Evolutionary conservation across 1,284 basidiomycete genomes (phyloP), one percentile per base, ranked within the genome.

Genomic region (Ganoderma boninense): DNA sequence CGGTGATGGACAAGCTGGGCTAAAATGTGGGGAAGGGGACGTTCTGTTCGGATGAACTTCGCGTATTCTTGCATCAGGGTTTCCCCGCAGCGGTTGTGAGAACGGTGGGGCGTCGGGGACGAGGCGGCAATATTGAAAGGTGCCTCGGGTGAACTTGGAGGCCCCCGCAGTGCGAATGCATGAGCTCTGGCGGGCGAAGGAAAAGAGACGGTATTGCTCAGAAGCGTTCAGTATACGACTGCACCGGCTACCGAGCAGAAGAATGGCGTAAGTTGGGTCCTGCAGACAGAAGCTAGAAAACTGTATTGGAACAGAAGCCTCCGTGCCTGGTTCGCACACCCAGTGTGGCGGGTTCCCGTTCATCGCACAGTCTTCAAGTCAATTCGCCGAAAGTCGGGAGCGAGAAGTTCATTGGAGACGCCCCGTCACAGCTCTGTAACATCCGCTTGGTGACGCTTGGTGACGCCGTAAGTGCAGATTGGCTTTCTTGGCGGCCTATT

Each of bases 41-140:
- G 62, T 26, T 52, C 56, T 29, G 67, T 43, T 69, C 68, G 68
- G 68, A 18, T 26, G 64, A 69, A 65, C 63, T 64, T 69, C 68
- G 68, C 49, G n/a, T 29, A 26, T 42, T 62, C 14, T 26, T 62
- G 35, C 49, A 14, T 52, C 49, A 56, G 42, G 62, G 57, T 49
- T 64, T 62, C 62, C 38, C 62, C 63, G 56, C 61, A 43, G 64
- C 62, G 26, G 40, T 20, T 65, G 40, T 60, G 43, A 23, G 42
- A 29, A 52, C 1, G 35, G 14, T 38, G 44, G n/a, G 35, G 40
- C n/a, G 40, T 35, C 32, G 16, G 13, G 14, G 54, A 40, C 14
- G 38, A 40, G n/a, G 43, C 35, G 40, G 40, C 23, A 29, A 42
- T 18, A 11, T 38, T 38, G 40, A 26, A 42, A 26, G 40, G 40